These are phyloP conservation scores for Periconia digitata DNA, from an alignment of 2,329 filamentous ascomycete genomes.

Conservation along the genomic window DNA sequence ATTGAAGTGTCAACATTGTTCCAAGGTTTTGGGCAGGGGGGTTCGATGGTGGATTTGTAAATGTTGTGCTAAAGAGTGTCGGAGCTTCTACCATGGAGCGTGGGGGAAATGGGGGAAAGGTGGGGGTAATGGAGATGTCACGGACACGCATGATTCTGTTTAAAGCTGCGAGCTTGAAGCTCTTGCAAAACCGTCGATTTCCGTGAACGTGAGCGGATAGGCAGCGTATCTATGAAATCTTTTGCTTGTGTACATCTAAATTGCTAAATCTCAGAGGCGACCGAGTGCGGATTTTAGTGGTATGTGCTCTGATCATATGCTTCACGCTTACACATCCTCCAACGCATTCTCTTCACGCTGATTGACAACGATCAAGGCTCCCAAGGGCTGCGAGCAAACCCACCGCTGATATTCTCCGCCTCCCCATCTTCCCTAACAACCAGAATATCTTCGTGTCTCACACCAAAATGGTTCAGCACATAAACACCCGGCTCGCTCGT, in stretches of 20 bases:
- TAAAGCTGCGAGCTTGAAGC: background rate
- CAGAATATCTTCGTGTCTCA: conserved; percentile 64
- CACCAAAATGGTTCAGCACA: conserved; percentile 60
- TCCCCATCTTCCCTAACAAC: conserved; percentile 57
- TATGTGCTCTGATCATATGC: no score
- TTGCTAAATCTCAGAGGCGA: no score
- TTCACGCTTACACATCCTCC: no score
- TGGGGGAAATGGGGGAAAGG: background rate
- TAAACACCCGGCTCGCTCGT: conserved; percentile 67
- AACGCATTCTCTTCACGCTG: no score
- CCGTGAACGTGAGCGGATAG: background rate
- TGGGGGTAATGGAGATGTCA: background rate
- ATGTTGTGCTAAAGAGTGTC: background rate
- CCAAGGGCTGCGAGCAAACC: conserved; percentile 55
- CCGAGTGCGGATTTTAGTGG: no score
- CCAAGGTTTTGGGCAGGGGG: background rate
- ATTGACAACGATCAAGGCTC: conserved; percentile 47
- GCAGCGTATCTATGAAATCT: no score
- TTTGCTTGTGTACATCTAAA: no score
- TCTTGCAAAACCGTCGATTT: background rate
- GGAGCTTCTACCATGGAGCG: background rate
- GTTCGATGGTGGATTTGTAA: conserved; percentile 3
- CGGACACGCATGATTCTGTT: no score
- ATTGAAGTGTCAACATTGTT: background rate
- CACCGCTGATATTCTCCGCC: conserved; percentile 59